Evolutionary conservation across 202 grass and related monocot species (phyloP).

Genomic region (Setaria viridis): DNA sequence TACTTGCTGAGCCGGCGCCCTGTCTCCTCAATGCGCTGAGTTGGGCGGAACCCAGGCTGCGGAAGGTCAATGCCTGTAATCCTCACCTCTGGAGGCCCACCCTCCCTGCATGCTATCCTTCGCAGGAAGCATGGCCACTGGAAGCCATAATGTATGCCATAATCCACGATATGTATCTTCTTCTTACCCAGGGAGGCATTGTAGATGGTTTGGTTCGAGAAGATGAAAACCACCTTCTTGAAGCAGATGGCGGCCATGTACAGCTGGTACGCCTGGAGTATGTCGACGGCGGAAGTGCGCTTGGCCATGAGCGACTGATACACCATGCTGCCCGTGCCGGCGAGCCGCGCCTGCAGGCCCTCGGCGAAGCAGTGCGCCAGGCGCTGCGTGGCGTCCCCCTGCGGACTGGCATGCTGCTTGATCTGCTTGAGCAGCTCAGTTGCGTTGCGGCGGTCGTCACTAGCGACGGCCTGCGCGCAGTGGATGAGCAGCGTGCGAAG

Average conservation of each 20-base stretch:
- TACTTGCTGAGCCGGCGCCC: conserved; percentile 72
- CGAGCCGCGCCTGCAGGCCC: conserved; percentile 76
- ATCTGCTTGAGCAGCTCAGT: conserved; percentile 88
- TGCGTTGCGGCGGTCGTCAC: conserved; percentile 71
- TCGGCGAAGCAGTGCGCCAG: conserved; percentile 85
- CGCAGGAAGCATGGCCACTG: conserved; percentile 88
- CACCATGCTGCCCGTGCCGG: conserved; percentile 68
- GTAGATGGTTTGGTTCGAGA: conserved; percentile 67
- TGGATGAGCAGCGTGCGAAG: conserved; percentile 79
- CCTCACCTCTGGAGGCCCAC: conserved; percentile 73
- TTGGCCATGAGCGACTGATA: conserved; percentile 76
- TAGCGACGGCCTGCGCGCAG: conserved; percentile 78
- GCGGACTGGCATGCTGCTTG: conserved; percentile 55
- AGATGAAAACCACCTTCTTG: conserved; percentile 66
- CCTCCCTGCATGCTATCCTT: conserved; percentile 48
- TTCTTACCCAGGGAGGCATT: conserved; percentile 55
- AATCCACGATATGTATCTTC: conserved; percentile 85
- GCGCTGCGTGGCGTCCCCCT: conserved; percentile 75
- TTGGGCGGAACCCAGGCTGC: conserved; percentile 79
- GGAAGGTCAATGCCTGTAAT: conserved; percentile 84
- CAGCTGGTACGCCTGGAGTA: conserved; percentile 81
- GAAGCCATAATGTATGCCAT: conserved; percentile 81
- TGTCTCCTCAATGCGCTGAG: conserved; percentile 78
- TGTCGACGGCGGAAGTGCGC: conserved; percentile 46
- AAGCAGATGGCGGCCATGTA: conserved; percentile 90